Conservation (phyloP, 2,329 filamentous ascomycete genomes). For the Malbranchea zuffiana region DNA sequence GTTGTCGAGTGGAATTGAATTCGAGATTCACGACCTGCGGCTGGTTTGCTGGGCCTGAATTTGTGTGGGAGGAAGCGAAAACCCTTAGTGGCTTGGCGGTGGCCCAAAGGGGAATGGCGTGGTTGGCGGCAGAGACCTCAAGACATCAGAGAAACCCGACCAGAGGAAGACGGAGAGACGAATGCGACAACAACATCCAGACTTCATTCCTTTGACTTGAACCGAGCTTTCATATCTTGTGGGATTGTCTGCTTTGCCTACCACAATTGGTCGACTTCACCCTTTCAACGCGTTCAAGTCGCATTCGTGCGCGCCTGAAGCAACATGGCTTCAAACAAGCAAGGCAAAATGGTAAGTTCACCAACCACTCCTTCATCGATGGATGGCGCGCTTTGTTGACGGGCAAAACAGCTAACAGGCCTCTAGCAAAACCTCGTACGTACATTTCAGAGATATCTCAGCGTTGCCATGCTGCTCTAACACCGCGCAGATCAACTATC, state of each 20-base stretch:
- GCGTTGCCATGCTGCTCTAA: slow-evolving; percentile 1
- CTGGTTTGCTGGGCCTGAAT: slow-evolving; percentile 9
- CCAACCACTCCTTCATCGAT: slow-evolving; percentile 27
- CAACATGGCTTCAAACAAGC: slow-evolving; percentile 70
- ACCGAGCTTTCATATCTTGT: too few relatives aligned
- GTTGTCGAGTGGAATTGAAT: slow-evolving; percentile 7
- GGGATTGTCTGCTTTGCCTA: background rate
- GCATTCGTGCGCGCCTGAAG: slow-evolving; percentile 35
- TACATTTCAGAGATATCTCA: slow-evolving; percentile 15
- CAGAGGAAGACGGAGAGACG: too few relatives aligned
- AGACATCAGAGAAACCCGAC: slow-evolving; percentile 1
- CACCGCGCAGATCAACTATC: slow-evolving; percentile 78
- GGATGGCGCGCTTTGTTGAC: slow-evolving; percentile 41
- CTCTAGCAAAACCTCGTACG: slow-evolving; percentile 55
- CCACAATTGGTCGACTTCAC: slow-evolving; percentile 9
- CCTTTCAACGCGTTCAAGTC: slow-evolving; percentile 25
- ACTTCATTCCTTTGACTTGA: too few relatives aligned
- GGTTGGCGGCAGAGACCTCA: slow-evolving; percentile 10
- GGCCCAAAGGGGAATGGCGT: slow-evolving; percentile 19
- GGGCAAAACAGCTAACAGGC: slow-evolving; percentile 46
- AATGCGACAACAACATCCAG: too few relatives aligned
- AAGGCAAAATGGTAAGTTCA: slow-evolving; percentile 98
- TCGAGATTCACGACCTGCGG: slow-evolving; percentile 1
- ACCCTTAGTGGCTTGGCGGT: slow-evolving; percentile 28
- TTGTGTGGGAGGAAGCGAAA: slow-evolving; percentile 27